These are phyloP conservation scores for Mycena amicta DNA, from an alignment of 768 basidiomycete genomes.

Conservation along the genomic window DNA sequence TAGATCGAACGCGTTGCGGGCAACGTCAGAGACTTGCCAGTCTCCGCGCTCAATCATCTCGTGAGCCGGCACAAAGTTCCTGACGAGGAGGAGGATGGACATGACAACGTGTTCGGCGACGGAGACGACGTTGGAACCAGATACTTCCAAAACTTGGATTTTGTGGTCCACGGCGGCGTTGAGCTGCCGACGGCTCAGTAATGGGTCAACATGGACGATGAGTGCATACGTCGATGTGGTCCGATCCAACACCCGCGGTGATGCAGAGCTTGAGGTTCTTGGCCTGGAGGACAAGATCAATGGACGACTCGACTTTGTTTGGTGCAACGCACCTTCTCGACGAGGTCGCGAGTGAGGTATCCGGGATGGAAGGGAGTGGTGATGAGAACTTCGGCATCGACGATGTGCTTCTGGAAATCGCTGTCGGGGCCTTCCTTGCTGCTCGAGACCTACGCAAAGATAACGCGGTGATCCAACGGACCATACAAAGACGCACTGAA, in stretches of 20 bases:
- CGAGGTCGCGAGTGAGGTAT: slow-evolving; percentile 73
- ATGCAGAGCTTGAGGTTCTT: slow-evolving; percentile 89
- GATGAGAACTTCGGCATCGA: slow-evolving; percentile 79
- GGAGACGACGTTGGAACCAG: slow-evolving; percentile 88
- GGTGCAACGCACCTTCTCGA: slow-evolving; percentile 54
- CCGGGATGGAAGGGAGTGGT: slow-evolving; percentile 88
- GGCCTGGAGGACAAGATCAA: slow-evolving; percentile 48
- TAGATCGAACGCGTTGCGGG: slow-evolving; percentile 83
- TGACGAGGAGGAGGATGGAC: slow-evolving; percentile 87
- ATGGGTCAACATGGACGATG: background rate
- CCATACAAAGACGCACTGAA: slow-evolving; percentile 7
- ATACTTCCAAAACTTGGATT: slow-evolving; percentile 84
- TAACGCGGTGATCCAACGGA: background rate
- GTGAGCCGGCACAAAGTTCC: slow-evolving; percentile 88
- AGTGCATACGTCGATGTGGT: slow-evolving; percentile 66
- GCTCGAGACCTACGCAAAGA: slow-evolving; percentile 59
- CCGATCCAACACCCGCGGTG: slow-evolving; percentile 90
- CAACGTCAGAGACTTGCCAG: slow-evolving; percentile 85
- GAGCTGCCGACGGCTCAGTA: slow-evolving; percentile 35
- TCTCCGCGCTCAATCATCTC: slow-evolving; percentile 88
- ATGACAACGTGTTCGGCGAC: slow-evolving; percentile 92
- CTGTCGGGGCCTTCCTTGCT: slow-evolving; percentile 83
- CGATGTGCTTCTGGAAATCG: slow-evolving; percentile 81
- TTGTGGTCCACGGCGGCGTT: slow-evolving; percentile 81
- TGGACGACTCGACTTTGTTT: slow-evolving; percentile 1